Evolutionary conservation across 2,329 filamentous ascomycete genomes (phyloP).

Genomic region (Colletotrichum scovillei): DNA sequence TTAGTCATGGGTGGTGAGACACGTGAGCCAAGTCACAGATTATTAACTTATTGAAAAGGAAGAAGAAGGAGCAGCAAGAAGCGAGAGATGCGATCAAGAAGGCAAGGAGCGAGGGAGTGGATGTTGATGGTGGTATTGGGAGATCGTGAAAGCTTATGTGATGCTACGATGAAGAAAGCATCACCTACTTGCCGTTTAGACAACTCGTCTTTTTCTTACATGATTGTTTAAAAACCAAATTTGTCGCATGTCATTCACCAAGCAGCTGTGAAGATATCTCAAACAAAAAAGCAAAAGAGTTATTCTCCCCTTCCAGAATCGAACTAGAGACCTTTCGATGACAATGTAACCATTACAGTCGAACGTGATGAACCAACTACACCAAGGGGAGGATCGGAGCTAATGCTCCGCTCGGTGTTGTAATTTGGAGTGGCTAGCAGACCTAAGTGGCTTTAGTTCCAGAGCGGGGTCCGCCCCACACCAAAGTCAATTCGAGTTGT

Average conservation of each 20-base stretch:
- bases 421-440: rapidly evolving
- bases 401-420: conserved; percentile 16
- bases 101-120: conserved; percentile 31
- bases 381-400: conserved; percentile 26
- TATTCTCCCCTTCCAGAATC: conserved; percentile 33
- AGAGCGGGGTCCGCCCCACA: too few relatives aligned
- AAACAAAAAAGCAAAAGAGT: neutral
- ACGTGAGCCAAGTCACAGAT: neutral
- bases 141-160: conserved; percentile 14
- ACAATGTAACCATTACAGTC: conserved; percentile 17
- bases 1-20: too few relatives aligned
- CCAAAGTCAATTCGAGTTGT: too few relatives aligned
- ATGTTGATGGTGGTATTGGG: conserved; percentile 37
- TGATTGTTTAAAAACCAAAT: too few relatives aligned
- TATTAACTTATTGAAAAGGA: conserved; percentile 32
- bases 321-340: conserved; percentile 35
- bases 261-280: too few relatives aligned
- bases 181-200: too few relatives aligned
- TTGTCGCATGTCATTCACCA: too few relatives aligned
- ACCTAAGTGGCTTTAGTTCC: neutral
- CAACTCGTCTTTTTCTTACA: too few relatives aligned
- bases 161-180: too few relatives aligned
- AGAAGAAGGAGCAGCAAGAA: conserved; percentile 39
- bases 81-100: conserved; percentile 38
- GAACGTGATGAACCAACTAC: conserved; percentile 28